Evolutionary conservation across 495 filamentous ascomycete genomes (phyloP).

Genomic region (Physcia stellaris): DNA sequence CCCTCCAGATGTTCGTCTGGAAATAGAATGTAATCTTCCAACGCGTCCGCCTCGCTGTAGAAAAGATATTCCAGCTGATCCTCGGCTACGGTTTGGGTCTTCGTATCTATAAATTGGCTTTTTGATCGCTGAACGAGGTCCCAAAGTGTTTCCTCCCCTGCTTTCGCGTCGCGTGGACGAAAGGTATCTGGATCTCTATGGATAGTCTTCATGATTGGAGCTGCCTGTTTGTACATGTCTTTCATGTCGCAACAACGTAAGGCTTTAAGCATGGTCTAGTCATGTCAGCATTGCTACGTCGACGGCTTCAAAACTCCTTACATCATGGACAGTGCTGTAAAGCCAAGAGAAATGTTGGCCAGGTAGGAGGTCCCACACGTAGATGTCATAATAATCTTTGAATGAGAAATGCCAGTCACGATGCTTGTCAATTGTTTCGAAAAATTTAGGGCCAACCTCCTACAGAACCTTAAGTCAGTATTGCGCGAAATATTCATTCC

Average conservation of each 20-base stretch:
- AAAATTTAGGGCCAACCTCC: conserved; percentile 26
- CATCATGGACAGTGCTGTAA: conserved; percentile 21
- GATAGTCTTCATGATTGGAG: conserved; percentile 25
- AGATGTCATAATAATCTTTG: conserved; percentile 36
- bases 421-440: conserved; percentile 21
- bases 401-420: conserved; percentile 34
- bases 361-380: conserved; percentile 34
- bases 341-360: conserved; percentile 14
- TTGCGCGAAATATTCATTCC: too few relatives aligned
- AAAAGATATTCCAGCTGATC: conserved; percentile 12
- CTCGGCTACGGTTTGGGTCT: conserved; percentile 2
- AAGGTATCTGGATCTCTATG: conserved; percentile 23
- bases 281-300: background rate
- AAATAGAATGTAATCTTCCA: conserved; percentile 34
- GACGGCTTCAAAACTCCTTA: conserved; percentile 7
- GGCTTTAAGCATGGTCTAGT: conserved; percentile 26
- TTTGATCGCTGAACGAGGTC: conserved; percentile 20
- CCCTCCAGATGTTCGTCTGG: conserved; percentile 22
- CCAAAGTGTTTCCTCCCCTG: conserved; percentile 29
- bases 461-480: too few relatives aligned
- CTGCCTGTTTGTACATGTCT: conserved; percentile 22
- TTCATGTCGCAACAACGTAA: conserved; percentile 16
- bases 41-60: conserved; percentile 31
- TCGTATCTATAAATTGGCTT: conserved; percentile 15
- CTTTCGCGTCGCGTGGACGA: conserved; percentile 25